A percentile compares a stretch with the other conserved stretches of the same genome.
These are phyloP conservation scores for Solanum pinnatisectum DNA, from an alignment of 257 asterid species.

Conservation along the genomic window DNA sequence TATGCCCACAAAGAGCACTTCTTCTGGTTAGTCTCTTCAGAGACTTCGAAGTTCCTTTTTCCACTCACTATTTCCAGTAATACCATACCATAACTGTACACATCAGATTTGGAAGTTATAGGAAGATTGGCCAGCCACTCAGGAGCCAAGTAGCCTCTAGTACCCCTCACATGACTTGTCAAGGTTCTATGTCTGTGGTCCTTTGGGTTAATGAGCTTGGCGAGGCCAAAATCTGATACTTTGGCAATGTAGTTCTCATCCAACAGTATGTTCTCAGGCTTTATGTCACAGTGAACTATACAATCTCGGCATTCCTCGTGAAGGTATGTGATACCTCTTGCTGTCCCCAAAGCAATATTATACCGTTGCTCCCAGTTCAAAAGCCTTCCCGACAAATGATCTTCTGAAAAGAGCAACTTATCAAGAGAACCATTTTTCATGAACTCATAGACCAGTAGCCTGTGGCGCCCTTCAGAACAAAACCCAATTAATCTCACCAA, in stretches of 20 bases:
- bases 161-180: slow-evolving; percentile 67
- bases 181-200: slow-evolving; percentile 68
- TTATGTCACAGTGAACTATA: slow-evolving; percentile 86
- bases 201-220: slow-evolving; percentile 59
- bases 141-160: slow-evolving; percentile 81
- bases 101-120: slow-evolving; percentile 65
- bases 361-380: slow-evolving; percentile 69
- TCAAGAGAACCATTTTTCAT: slow-evolving; percentile 79
- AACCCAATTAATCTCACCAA: slow-evolving; percentile 77
- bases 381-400: slow-evolving; percentile 41
- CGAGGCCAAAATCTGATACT: slow-evolving; percentile 86
- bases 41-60: slow-evolving; percentile 76
- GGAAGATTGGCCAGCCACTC: slow-evolving; percentile 93
- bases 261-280: slow-evolving; percentile 82
- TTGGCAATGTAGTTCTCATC: slow-evolving; percentile 67
- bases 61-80: slow-evolving; percentile 75
- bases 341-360: slow-evolving; percentile 68
- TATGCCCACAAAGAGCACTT: slow-evolving; percentile 75
- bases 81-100: slow-evolving; percentile 81
- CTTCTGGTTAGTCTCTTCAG: slow-evolving; percentile 41
- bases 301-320: slow-evolving; percentile 91
- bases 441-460: slow-evolving; percentile 67
- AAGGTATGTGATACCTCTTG: slow-evolving; percentile 73
- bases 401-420: slow-evolving; percentile 44
- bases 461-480: slow-evolving; percentile 75